Conservation (phyloP, 23 red algal species). For the Gracilariopsis chorda region DNA sequence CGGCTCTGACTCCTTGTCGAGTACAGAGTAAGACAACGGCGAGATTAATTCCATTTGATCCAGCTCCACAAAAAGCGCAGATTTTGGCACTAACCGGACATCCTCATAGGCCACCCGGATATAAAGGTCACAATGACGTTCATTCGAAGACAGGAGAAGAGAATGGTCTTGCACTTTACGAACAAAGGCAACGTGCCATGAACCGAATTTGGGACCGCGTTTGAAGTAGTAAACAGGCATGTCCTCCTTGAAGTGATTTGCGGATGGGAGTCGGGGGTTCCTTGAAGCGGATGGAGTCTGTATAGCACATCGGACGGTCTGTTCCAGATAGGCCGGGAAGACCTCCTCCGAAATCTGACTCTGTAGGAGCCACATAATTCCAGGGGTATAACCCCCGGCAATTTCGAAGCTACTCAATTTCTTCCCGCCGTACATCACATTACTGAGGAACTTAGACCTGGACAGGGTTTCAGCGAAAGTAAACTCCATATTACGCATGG, state of each 20-base stretch:
- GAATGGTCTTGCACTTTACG: background rate
- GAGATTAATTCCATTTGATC: background rate
- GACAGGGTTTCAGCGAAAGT: too few relatives aligned
- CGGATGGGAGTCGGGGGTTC: background rate
- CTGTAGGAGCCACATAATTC: background rate
- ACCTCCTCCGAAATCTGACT: background rate
- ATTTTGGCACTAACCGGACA: background rate
- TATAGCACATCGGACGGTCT: background rate
- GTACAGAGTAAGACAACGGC: background rate
- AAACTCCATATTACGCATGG: too few relatives aligned
- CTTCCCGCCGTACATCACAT: background rate
- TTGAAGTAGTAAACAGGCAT: conserved; percentile 15
- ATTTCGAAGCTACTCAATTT: conserved; percentile 6
- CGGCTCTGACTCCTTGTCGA: background rate
- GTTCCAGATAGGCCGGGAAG: background rate
- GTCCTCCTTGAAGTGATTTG: too few relatives aligned
- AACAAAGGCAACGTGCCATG: background rate
- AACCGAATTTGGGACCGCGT: conserved; percentile 7
- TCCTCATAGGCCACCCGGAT: conserved; percentile 22
- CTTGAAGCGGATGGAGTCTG: background rate
- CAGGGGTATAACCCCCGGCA: background rate
- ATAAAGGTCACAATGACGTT: background rate
- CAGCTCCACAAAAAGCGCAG: background rate
- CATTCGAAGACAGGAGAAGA: background rate
- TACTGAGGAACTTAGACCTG: too few relatives aligned